Evolutionary conservation across 1,284 basidiomycete species (phyloP).

Genomic region (Lignosus rhinocerotis): DNA sequence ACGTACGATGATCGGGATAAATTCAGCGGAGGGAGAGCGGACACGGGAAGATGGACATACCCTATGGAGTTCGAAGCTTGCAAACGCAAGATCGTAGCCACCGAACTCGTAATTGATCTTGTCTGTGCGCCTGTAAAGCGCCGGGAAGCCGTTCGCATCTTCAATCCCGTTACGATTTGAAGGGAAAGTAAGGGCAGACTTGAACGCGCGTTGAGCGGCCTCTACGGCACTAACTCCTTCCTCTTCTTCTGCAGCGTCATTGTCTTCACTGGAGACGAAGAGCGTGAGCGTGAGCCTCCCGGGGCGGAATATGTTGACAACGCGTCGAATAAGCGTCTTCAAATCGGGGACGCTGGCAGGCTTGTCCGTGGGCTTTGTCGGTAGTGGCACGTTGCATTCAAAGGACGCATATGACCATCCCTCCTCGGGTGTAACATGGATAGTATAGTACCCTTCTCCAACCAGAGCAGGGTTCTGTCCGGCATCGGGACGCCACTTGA

Average conservation of each 20-base stretch:
- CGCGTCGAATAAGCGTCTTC: constrained; percentile 79
- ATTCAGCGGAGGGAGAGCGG: neutral
- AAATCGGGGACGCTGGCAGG: constrained; percentile 66
- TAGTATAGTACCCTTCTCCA: constrained; percentile 94
- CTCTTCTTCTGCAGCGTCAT: constrained; percentile 50
- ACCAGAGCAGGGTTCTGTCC: constrained; percentile 23
- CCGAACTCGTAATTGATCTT: constrained; percentile 99
- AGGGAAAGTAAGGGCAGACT: constrained; percentile 48
- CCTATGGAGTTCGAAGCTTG: constrained; percentile 68
- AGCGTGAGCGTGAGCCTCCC: constrained; percentile 86
- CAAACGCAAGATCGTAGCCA: constrained; percentile 93
- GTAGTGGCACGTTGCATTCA: constrained; percentile 95
- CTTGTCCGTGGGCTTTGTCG: constrained; percentile 38
- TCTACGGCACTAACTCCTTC: constrained; percentile 58
- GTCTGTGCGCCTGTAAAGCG: constrained; percentile 77
- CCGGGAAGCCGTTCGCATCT: constrained; percentile 10
- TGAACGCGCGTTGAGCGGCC: constrained; percentile 70
- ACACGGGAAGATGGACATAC: neutral
- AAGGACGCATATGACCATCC: constrained; percentile 98
- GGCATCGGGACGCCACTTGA: constrained; percentile 54
- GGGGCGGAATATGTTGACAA: constrained; percentile 93
- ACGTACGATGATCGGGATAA: constrained; percentile 5
- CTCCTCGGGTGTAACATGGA: constrained; percentile 97
- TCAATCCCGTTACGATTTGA: constrained; percentile 12
- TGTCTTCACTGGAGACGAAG: constrained; percentile 79